Percentiles rank a stretch among this genome's conserved stretches.
Conservation (phyloP, 2,329 filamentous ascomycete genomes). For the Microdochium paspali region DNA sequence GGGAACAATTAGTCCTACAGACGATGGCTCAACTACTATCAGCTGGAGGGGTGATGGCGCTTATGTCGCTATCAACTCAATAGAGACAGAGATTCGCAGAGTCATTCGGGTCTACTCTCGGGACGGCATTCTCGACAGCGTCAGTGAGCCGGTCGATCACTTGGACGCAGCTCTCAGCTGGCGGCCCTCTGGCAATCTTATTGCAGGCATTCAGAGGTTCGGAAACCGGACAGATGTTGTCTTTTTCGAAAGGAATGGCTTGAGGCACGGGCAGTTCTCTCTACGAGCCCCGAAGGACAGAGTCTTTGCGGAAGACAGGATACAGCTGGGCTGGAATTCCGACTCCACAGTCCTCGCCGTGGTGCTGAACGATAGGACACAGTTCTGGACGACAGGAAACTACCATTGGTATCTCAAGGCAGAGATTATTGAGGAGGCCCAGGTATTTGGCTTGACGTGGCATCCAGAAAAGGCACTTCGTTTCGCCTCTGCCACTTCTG, state of each 20-base stretch:
- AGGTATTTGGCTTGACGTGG: conserved; percentile 48
- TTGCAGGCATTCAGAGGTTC: conserved; percentile 76
- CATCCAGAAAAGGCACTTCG: conserved; percentile 77
- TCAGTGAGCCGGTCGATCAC: conserved; percentile 88
- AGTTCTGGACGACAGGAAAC: conserved; percentile 94
- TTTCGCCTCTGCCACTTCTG: conserved; percentile 44
- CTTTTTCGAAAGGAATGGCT: conserved; percentile 95
- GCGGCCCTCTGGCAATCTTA: conserved; percentile 82
- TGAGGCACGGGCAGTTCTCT: conserved; percentile 91
- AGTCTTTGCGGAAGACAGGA: conserved; percentile 41
- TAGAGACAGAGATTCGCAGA: conserved; percentile 61
- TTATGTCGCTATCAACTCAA: conserved; percentile 76
- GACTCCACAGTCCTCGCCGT: conserved; percentile 89
- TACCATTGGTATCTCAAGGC: conserved; percentile 99
- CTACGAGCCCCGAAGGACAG: conserved; percentile 57
- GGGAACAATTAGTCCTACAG: conserved; percentile 63
- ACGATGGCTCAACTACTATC: conserved; percentile 63
- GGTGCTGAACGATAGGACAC: conserved; percentile 62
- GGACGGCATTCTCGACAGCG: conserved; percentile 83
- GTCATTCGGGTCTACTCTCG: conserved; percentile 84
- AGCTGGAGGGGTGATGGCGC: conserved; percentile 94
- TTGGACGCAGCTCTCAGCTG: conserved; percentile 84
- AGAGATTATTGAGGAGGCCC: conserved; percentile 48
- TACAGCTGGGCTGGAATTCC: conserved; percentile 75
- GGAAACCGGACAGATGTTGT: conserved; percentile 66